phyloP scores from a whole-genome alignment of 129 eudicot species.

The Tanacetum coccineum region DNA sequence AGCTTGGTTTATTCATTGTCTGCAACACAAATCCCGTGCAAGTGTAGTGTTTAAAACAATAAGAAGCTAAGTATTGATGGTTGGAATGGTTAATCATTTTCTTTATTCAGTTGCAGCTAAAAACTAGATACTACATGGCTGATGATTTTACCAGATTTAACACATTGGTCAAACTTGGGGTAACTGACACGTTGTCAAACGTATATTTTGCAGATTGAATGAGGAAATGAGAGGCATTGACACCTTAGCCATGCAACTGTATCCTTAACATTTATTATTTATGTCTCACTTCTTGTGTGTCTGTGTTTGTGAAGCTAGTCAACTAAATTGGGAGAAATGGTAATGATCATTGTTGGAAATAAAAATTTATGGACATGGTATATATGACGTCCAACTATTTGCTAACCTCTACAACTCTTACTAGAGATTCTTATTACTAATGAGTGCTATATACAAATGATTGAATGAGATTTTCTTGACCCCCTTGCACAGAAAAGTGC shows the following conservation, averaged over 20 bases:
- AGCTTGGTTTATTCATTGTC: no score
- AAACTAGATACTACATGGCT: background rate
- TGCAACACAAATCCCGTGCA: no score
- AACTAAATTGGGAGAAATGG: background rate
- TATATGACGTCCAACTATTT: background rate
- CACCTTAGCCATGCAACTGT: conserved; percentile 68
- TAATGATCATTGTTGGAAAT: background rate
- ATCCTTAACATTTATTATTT: conserved; percentile 46
- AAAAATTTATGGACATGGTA: background rate
- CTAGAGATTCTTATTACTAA: background rate
- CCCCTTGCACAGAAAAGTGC: conserved; percentile 46
- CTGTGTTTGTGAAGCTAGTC: conserved; percentile 6
- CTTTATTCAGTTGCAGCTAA: conserved; percentile 5
- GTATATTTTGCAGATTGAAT: conserved; percentile 61
- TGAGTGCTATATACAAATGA: background rate
- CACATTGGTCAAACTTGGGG: no score
- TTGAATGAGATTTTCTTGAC: conserved; percentile 40
- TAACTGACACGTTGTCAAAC: no score
- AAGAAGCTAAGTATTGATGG: conserved; percentile 10
- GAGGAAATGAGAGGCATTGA: conserved; percentile 91
- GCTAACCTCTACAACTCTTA: background rate
- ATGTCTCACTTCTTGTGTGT: background rate
- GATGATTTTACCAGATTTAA: background rate
- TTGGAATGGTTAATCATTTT: background rate
- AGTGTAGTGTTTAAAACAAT: conserved; percentile 1